Conservation (phyloP, 2,329 filamentous ascomycete species). For the Didymella lethalis region DNA sequence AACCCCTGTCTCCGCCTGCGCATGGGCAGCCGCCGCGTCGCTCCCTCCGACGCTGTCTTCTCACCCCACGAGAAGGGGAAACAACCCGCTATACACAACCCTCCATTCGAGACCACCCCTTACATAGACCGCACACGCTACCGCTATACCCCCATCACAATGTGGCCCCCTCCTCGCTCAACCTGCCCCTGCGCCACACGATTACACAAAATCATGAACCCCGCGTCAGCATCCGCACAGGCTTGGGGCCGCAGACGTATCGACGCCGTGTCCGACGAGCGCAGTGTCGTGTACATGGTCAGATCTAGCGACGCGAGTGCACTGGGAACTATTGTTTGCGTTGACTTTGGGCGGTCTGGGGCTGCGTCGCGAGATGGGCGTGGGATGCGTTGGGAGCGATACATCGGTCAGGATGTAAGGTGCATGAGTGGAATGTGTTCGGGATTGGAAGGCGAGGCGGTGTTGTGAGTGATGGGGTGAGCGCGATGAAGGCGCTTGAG, state of each 20-base stretch:
- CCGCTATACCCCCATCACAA: slow-evolving; percentile 38
- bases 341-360: slow-evolving; percentile 40
- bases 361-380: no score
- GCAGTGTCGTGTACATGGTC: slow-evolving; percentile 48
- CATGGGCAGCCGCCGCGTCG: slow-evolving; percentile 56
- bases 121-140: slow-evolving; percentile 34
- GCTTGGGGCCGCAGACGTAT: slow-evolving; percentile 25
- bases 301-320: slow-evolving; percentile 22
- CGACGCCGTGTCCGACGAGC: slow-evolving; percentile 42
- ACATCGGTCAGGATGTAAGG: slow-evolving; percentile 10
- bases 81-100: background rate
- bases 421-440: slow-evolving; percentile 20
- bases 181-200: slow-evolving; percentile 39
- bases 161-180: slow-evolving; percentile 47
- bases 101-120: background rate
- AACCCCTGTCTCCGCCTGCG: slow-evolving; percentile 58
- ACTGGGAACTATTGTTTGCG: slow-evolving; percentile 42
- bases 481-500: background rate
- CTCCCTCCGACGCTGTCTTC: slow-evolving; percentile 26
- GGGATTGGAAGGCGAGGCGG: no score
- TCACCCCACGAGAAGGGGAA: background rate
- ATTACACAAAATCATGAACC: slow-evolving; percentile 47
- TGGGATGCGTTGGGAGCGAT: slow-evolving; percentile 22
- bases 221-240: slow-evolving; percentile 1
- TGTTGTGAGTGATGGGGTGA: no score